Base-by-base conservation (phyloP, 257 asterid species). In the Cynanchum wilfordii region DNA sequence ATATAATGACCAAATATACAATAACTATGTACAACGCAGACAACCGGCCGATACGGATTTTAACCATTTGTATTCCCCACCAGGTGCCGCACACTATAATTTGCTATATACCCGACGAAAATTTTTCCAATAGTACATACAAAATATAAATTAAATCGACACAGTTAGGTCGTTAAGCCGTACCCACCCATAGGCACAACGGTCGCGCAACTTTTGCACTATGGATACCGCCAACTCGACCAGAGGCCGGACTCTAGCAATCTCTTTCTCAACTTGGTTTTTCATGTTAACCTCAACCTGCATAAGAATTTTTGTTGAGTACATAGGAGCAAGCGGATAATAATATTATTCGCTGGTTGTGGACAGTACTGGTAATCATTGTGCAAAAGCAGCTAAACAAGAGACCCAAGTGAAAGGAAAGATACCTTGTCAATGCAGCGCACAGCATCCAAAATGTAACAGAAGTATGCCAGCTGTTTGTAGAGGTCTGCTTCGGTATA, bases 131-230 rank as follows among this genome's bases (percentile, higher is more conserved):
- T 3, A n/a, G 22, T 54, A 13, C 2, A 17, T 5, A 17, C 30
- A 30, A 20, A 20, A 36, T n/a, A 22, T 17, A 3, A 3, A 17
- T 82, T 84, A 92, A 57, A 92, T 73, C 13, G 85, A 47, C 66
- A 91, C 96, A 6, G 81, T 56, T 13, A 94, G 77, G 59, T 83
- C 85, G 12, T 83, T 73, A 74, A 95, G 79, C 83, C 90, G 89
- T 72, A 95, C 87, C 98, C 99, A 89, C 5, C 96, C 97, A 67
- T 86, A 92, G 24, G 97, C 91, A 40, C 98, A 89, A 29, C 93
- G 82, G 42, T 92, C 91, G 0, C 95, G 92, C 73, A 90, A 81
- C 72, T 86, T 89, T 78, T 84, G 88, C 51, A 86, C 88, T 9
- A 77, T 86, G 15, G 96, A 82, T 2, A 96, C 85, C 69, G 98